Evolutionary conservation across 208 protist species (phyloP).

Genomic region (Naegleria gruberi): DNA sequence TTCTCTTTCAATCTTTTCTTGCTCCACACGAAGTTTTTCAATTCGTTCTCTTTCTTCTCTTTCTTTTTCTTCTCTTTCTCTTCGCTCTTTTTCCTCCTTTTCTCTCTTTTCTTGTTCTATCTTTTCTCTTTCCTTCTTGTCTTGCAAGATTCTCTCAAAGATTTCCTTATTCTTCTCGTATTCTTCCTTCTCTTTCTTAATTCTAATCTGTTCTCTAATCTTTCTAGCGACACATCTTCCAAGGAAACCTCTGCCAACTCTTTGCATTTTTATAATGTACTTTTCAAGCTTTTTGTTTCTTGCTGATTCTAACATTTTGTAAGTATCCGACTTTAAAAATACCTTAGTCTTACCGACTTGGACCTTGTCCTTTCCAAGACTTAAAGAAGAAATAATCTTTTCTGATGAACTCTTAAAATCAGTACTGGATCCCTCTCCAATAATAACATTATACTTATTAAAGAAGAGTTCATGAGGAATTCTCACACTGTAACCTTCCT

Average conservation of each 20-base stretch:
- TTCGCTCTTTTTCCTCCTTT: conserved; percentile 12
- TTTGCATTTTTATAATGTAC: not conserved
- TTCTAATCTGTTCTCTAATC: not conserved
- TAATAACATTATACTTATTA: conserved; percentile 64
- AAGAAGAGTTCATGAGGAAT: conserved; percentile 62
- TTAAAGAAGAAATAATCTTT: not conserved
- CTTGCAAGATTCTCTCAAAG: not conserved
- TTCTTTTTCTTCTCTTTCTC: not conserved
- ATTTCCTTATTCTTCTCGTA: conserved; percentile 8
- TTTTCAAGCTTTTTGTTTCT: not conserved
- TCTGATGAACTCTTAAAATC: conserved; percentile 2
- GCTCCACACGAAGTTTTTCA: not conserved
- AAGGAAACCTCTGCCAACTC: not conserved
- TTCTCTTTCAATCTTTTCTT: conserved; percentile 10
- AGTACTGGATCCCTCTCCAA: conserved; percentile 31
- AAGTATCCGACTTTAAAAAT: conserved; percentile 43
- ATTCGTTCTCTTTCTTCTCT: conserved; percentile 19
- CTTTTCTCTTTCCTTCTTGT: not conserved
- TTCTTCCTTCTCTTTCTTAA: not conserved
- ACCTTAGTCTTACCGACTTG: conserved; percentile 47
- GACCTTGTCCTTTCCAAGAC: conserved; percentile 31
- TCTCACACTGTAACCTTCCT: conserved; percentile 72
- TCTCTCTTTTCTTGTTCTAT: not conserved
- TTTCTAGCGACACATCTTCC: not conserved
- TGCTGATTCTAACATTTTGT: conserved; percentile 29